Evolutionary conservation across 371 early-diverging fungal species (phyloP).

Genomic region (Haplosporangium sp.): DNA sequence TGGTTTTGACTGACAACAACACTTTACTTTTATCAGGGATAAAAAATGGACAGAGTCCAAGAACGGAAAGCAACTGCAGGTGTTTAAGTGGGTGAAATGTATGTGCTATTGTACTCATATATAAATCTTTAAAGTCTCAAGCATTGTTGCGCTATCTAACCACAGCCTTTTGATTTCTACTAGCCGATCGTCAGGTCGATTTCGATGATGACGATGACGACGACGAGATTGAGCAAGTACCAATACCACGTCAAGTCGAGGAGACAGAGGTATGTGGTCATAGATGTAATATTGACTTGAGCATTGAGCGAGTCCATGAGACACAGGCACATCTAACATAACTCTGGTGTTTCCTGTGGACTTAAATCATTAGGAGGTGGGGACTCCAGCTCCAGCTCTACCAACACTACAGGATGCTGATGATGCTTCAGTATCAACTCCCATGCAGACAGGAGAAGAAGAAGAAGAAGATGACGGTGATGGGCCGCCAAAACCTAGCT

Average conservation of each 20-base stretch:
- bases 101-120: slow-evolving; percentile 10
- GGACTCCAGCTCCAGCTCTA: slow-evolving; percentile 41
- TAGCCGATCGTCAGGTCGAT: slow-evolving; percentile 62
- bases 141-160: too few relatives aligned
- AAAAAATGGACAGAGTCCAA: slow-evolving; percentile 70
- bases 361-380: slow-evolving; percentile 31
- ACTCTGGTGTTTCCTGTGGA: not conserved
- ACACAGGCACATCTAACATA: not conserved
- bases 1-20: not conserved
- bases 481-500: slow-evolving; percentile 1
- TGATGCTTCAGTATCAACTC: slow-evolving; percentile 44
- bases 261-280: slow-evolving; percentile 24
- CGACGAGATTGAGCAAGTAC: slow-evolving; percentile 49
- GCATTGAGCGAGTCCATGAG: not conserved
- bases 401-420: slow-evolving; percentile 53
- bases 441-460: slow-evolving; percentile 53
- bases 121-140: too few relatives aligned
- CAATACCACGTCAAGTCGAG: slow-evolving; percentile 28
- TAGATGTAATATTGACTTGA: not conserved
- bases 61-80: slow-evolving; percentile 61
- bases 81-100: slow-evolving; percentile 73
- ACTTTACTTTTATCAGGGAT: slow-evolving; percentile 45
- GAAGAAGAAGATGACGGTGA: slow-evolving; percentile 55
- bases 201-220: slow-evolving; percentile 60
- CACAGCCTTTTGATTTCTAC: not conserved